These are phyloP conservation scores for Blechomonas ayalai DNA, from an alignment of 208 protist genomes.

Conservation along the genomic window DNA sequence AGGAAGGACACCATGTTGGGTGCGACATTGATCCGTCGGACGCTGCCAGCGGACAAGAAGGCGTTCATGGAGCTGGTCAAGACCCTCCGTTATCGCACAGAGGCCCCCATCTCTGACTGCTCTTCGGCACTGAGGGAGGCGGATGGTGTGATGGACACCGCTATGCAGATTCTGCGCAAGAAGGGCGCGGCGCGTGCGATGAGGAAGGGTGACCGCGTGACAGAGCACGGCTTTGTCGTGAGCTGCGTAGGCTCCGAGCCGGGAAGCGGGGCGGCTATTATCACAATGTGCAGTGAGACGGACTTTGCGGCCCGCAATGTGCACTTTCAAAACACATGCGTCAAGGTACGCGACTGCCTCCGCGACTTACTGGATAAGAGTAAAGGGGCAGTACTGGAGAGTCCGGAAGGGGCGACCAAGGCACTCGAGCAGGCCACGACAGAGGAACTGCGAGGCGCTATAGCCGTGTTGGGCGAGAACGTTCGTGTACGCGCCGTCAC, in stretches of 20 bases:
- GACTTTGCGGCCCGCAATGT: slow-evolving; percentile 86
- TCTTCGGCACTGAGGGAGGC: slow-evolving; percentile 74
- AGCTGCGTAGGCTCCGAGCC: slow-evolving; percentile 46
- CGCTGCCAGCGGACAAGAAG: slow-evolving; percentile 42
- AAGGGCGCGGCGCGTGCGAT: slow-evolving; percentile 72
- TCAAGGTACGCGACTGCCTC: slow-evolving; percentile 22
- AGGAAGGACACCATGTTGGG: slow-evolving; percentile 35
- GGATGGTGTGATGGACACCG: slow-evolving; percentile 59
- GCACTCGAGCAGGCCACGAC: slow-evolving; percentile 28
- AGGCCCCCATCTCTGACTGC: slow-evolving; percentile 87
- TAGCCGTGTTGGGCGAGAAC: slow-evolving; percentile 84
- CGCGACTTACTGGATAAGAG: slow-evolving; percentile 31
- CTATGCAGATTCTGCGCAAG: slow-evolving; percentile 69
- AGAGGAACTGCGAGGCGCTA: slow-evolving; percentile 34
- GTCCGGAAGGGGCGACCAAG: slow-evolving; percentile 36
- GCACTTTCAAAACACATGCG: slow-evolving; percentile 60
- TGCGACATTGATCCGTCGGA: slow-evolving; percentile 14
- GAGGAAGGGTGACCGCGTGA: slow-evolving; percentile 75
- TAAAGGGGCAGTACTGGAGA: slow-evolving; percentile 32
- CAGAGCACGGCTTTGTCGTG: slow-evolving; percentile 77
- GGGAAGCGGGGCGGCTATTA: slow-evolving; percentile 41
- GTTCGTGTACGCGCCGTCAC: slow-evolving; percentile 50
- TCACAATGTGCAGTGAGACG: slow-evolving; percentile 85
- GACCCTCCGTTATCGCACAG: slow-evolving; percentile 82
- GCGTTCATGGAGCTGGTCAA: slow-evolving; percentile 83